Evolutionary conservation across 495 filamentous ascomycete species (phyloP), one percentile per base, ranked within the genome.

Genomic region (Platismatia glauca): DNA sequence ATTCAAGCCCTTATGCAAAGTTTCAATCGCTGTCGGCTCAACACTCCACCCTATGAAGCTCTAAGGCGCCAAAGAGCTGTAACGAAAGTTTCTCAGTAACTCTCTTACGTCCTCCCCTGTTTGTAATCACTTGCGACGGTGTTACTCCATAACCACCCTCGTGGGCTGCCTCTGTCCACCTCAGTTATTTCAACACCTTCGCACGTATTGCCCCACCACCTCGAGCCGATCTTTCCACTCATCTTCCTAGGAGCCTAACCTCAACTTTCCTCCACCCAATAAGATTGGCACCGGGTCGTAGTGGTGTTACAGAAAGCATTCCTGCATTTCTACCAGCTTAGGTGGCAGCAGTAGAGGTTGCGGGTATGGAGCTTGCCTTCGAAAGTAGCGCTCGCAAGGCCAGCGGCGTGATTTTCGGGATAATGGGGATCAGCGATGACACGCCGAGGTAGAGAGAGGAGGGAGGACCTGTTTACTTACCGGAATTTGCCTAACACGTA

Each of bases 181-280:
- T 50, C 24, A 4, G 13, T 50, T 50, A 50, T 50, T 29, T 50
- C 24, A 29, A 50, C 5, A 50, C 5, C 46, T 50, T 5, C 11
- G 24, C 24, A 50, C 24, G 24, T 50, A 29, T 27, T 50, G 24
- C 13, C 11, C 12, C 24, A 50, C 12, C 24, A 50, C 24, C 46
- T 50, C 46, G 46, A 50, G 46, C 13, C 46, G 46, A 50, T 50
- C 46, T 50, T 50, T 50, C 12, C 46, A 29, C 22, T 50, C 46
- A 50, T 50, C 24, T 50, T 50, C 11, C 46, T 50, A 50, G 12
- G 12, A 50, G 24, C 24, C 24, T 50, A 29, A 50, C 46, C 5
- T 50, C 24, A 50, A 50, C 46, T 50, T 50, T 50, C 24, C 24
- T 50, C 1, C 24, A 29, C 24, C 24, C 24, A 29, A 50, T 50